Evolutionary conservation across 225 moss, liverwort and hornwort species (phyloP).

Genomic region (Marchantia polymorpha): DNA sequence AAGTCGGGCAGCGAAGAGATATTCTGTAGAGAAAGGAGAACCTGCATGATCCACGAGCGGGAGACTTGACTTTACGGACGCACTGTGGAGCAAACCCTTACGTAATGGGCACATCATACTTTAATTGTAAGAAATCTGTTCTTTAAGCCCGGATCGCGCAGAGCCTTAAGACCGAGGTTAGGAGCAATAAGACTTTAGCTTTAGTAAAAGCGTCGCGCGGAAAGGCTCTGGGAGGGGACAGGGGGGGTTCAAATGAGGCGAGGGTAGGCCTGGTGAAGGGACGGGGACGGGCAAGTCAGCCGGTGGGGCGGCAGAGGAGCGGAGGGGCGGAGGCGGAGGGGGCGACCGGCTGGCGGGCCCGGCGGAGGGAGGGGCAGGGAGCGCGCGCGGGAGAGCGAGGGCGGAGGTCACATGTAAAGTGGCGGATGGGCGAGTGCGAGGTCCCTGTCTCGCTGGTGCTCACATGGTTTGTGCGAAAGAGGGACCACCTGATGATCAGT

Average conservation of each 20-base stretch:
- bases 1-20: not conserved
- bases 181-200: not conserved
- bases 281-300: not conserved
- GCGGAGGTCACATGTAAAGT: slow-evolving; percentile 14
- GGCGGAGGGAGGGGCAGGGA: slow-evolving; percentile 20
- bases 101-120: not conserved
- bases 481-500: slow-evolving; percentile 20
- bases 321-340: not conserved
- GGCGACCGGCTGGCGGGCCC: slow-evolving; percentile 14
- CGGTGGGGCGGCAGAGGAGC: not conserved
- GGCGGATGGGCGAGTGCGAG: slow-evolving; percentile 4
- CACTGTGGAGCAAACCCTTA: not conserved
- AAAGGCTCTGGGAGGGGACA: not conserved
- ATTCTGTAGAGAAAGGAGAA: not conserved
- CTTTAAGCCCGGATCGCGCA: not conserved
- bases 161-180: not conserved
- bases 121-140: not conserved
- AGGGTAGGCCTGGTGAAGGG: not conserved
- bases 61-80: not conserved
- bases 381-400: slow-evolving; percentile 9
- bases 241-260: not conserved
- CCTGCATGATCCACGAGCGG: not conserved
- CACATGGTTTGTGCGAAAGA: slow-evolving; percentile 13
- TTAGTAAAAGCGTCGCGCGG: not conserved
- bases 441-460: slow-evolving; percentile 11